A percentile compares a stretch with the other conserved stretches of the same genome.
phyloP scores from a whole-genome alignment of 1,284 basidiomycete genomes.

The Microbotryomycetes sp. region DNA sequence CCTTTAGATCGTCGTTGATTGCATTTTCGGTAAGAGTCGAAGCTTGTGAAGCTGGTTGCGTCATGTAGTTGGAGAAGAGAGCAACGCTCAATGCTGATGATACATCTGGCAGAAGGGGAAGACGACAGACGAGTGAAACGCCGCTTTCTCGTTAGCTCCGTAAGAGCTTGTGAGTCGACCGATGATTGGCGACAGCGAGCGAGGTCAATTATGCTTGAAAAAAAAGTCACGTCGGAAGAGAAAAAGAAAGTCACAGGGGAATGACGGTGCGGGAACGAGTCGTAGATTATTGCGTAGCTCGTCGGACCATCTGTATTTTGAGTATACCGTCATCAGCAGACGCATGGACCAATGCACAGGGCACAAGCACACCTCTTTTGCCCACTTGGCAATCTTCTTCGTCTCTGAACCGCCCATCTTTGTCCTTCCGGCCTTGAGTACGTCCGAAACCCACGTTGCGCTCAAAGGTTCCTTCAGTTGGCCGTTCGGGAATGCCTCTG shows the following conservation, averaged over 20 bases:
- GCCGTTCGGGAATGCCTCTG: slow-evolving; percentile 71
- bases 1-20: too few relatives aligned
- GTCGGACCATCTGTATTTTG: slow-evolving; percentile 26
- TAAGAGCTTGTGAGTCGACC: too few relatives aligned
- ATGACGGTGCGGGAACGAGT: not conserved
- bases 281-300: slow-evolving; percentile 16
- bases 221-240: not conserved
- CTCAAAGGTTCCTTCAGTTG: slow-evolving; percentile 73
- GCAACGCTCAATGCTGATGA: too few relatives aligned
- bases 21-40: too few relatives aligned
- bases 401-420: slow-evolving; percentile 46
- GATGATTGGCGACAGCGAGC: too few relatives aligned
- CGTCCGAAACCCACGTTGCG: slow-evolving; percentile 69
- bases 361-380: slow-evolving; percentile 45
- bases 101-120: too few relatives aligned
- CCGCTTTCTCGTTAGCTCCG: too few relatives aligned
- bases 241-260: not conserved
- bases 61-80: too few relatives aligned
- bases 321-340: not conserved
- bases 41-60: too few relatives aligned
- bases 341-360: not conserved
- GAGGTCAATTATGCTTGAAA: too few relatives aligned
- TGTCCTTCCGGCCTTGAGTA: slow-evolving; percentile 56
- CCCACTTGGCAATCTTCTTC: slow-evolving; percentile 50
- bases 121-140: too few relatives aligned